Evolutionary conservation across 805 yeast species (phyloP).

Genomic region (Ogataea parapolymorpha): DNA sequence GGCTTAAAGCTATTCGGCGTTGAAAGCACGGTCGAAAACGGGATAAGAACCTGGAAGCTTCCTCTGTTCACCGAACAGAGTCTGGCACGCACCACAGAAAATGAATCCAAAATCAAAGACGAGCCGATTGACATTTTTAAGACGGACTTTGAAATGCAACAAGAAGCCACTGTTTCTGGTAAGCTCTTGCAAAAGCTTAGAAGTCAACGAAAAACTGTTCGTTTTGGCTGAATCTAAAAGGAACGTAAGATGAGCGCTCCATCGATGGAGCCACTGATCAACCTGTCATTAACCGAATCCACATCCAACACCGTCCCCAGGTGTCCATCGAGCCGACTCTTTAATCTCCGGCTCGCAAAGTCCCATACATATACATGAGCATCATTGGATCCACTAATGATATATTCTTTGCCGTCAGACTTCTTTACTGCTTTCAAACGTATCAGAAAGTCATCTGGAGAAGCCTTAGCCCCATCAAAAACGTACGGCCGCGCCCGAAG

Average conservation of each 20-base stretch:
- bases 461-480: constrained; percentile 57
- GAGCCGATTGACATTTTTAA: constrained; percentile 8
- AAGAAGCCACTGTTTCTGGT: neutral
- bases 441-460: constrained; percentile 49
- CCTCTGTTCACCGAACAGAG: constrained; percentile 36
- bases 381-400: constrained; percentile 63
- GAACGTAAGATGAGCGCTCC: constrained; percentile 51
- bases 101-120: constrained; percentile 17
- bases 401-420: constrained; percentile 32
- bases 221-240: constrained; percentile 17
- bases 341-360: constrained; percentile 43
- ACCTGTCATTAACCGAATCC: constrained; percentile 36
- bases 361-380: constrained; percentile 60
- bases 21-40: constrained; percentile 14
- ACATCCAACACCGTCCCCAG: constrained; percentile 59
- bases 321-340: constrained; percentile 57
- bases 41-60: constrained; percentile 31
- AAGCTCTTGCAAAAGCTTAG: constrained; percentile 17
- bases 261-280: constrained; percentile 53
- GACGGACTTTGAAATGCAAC: constrained; percentile 2
- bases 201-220: constrained; percentile 17
- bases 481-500: constrained; percentile 42
- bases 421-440: constrained; percentile 45
- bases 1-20: constrained; percentile 15
- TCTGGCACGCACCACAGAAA: constrained; percentile 26